These are phyloP conservation scores for Chlorella variabilis DNA, from an alignment of 163 green algal species.

Conservation along the genomic window DNA sequence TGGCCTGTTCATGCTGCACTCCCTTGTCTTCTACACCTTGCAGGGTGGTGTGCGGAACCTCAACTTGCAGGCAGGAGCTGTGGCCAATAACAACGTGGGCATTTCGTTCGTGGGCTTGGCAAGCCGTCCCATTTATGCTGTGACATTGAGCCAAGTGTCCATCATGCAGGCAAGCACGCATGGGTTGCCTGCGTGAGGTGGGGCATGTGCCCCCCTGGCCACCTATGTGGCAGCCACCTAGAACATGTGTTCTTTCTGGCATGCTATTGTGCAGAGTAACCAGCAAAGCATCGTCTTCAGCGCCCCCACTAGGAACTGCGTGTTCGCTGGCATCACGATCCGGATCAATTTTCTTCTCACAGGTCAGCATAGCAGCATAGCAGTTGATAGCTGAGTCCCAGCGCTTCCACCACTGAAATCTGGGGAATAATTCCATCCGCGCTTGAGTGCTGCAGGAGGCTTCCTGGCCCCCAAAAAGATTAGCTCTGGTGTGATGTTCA, in stretches of 20 bases:
- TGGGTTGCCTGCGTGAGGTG: too few relatives aligned
- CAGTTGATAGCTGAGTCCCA: too few relatives aligned
- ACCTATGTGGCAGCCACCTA: too few relatives aligned
- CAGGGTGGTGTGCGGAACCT: conserved; percentile 17
- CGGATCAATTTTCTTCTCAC: conserved; percentile 35
- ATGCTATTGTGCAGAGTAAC: too few relatives aligned
- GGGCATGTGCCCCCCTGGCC: too few relatives aligned
- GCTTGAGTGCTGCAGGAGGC: neutral
- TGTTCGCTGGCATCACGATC: neutral
- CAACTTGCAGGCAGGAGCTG: conserved; percentile 16
- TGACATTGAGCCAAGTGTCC: conserved; percentile 8
- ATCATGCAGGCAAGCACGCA: conserved; percentile 18
- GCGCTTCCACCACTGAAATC: too few relatives aligned
- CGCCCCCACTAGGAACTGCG: neutral
- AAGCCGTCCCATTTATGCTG: neutral
- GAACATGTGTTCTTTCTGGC: too few relatives aligned
- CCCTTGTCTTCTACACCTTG: too few relatives aligned
- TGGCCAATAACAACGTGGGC: conserved; percentile 28
- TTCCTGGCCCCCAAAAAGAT: neutral
- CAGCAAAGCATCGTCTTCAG: conserved; percentile 15
- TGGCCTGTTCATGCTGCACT: too few relatives aligned
- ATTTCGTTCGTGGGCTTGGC: conserved; percentile 1
- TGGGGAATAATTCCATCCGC: too few relatives aligned
- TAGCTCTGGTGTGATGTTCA: neutral
- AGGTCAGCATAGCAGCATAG: too few relatives aligned